A percentile compares a stretch with the other conserved stretches of the same genome.
Conservation (phyloP, 345 rosid species). For the Acer negundo region DNA sequence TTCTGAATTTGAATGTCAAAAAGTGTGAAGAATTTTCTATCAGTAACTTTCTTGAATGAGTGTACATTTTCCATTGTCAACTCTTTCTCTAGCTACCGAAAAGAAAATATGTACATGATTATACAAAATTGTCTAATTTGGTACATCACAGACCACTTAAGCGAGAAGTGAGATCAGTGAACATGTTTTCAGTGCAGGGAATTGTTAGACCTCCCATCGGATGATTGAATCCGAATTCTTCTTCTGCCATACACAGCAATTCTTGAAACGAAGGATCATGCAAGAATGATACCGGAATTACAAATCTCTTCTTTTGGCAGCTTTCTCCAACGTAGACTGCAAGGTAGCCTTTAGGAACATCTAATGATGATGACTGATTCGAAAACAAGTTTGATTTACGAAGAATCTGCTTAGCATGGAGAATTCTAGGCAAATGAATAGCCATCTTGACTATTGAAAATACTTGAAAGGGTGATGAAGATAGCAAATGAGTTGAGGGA, state of each 20-base stretch:
- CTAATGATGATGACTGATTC: constrained; percentile 4
- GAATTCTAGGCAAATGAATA: constrained; percentile 13
- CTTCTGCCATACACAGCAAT: constrained; percentile 32
- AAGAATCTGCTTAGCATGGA: constrained; percentile 24
- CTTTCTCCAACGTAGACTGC: constrained; percentile 34
- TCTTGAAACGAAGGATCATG: constrained; percentile 28
- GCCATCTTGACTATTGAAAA: constrained; percentile 2
- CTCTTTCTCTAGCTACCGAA: background rate
- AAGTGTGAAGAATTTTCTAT: background rate
- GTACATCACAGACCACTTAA: background rate
- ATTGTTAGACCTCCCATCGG: constrained; percentile 47
- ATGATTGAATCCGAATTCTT: constrained; percentile 44
- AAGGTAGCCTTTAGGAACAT: constrained; percentile 30
- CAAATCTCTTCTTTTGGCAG: constrained; percentile 25
- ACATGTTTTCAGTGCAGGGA: constrained; percentile 45
- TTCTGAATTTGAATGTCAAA: background rate
- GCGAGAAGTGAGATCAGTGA: constrained; percentile 34
- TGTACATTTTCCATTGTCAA: background rate
- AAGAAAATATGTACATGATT: constrained; percentile 17
- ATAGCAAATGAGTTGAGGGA: background rate
- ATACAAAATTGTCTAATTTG: constrained; percentile 14
- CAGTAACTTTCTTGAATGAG: background rate
- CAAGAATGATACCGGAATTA: constrained; percentile 34
- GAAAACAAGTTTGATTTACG: background rate
- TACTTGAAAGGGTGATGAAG: background rate